Evolutionary conservation across 2,329 filamentous ascomycete species (phyloP).

Genomic region (Monilinia laxa): DNA sequence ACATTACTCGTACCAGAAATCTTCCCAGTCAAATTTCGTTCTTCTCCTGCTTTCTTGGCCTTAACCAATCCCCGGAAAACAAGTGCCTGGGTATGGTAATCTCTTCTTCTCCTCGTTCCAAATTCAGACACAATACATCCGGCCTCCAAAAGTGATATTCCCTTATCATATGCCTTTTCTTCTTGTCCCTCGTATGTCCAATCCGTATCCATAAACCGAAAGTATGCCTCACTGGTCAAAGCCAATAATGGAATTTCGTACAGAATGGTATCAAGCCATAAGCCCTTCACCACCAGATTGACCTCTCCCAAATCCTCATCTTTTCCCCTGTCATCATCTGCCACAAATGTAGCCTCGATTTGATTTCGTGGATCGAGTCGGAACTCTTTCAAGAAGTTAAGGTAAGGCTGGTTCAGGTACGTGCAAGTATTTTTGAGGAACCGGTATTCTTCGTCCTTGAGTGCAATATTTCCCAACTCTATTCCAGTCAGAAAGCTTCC

Average conservation of each 20-base stretch:
- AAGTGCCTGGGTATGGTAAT: conserved; percentile 92
- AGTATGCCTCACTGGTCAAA: conserved; percentile 92
- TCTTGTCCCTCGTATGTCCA: conserved; percentile 89
- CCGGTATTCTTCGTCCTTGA: conserved; percentile 74
- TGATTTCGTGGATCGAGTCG: conserved; percentile 79
- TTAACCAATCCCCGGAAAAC: conserved; percentile 84
- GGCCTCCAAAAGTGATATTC: conserved; percentile 69
- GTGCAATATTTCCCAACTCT: conserved; percentile 80
- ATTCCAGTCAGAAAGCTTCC: conserved; percentile 35
- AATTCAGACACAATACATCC: conserved; percentile 94
- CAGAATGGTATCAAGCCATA: conserved; percentile 93
- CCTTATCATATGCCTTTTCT: conserved; percentile 81
- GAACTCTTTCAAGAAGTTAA: conserved; percentile 79
- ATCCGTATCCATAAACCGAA: conserved; percentile 91
- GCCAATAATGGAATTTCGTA: conserved; percentile 96
- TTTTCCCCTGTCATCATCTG: conserved; percentile 56
- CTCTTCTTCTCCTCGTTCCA: conserved; percentile 81
- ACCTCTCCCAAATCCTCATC: conserved; percentile 72
- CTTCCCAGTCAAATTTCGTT: conserved; percentile 66
- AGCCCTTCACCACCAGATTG: conserved; percentile 72
- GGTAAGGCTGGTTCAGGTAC: conserved; percentile 76
- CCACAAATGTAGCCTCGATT: conserved; percentile 59
- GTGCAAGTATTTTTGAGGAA: conserved; percentile 78
- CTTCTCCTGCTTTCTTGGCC: conserved; percentile 69
- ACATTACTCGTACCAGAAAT: conserved; percentile 93